Base-by-base conservation (phyloP, 768 basidiomycete species). In the Auriscalpium vulgare region DNA sequence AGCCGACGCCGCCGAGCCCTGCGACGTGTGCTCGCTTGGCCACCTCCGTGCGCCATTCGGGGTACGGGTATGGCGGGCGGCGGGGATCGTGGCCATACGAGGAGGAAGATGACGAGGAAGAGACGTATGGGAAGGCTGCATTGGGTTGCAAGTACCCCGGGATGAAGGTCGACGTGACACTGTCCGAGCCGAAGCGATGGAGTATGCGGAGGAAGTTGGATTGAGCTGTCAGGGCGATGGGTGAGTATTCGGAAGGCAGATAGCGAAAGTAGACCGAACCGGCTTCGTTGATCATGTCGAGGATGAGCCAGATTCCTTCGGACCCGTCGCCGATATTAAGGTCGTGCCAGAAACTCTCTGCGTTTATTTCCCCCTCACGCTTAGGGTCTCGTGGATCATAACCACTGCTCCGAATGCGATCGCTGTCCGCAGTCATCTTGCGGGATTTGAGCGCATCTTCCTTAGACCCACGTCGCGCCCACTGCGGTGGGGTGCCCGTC, bases 21-120 rank as follows among this genome's bases (percentile, higher is more conserved):
- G 66, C 54, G 44, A 54, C 50, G 8, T 59, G 59, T 3, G 66
- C 66, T 19, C 60, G 56, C 11, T 37, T 55, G 21, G 56, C 49
- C 50, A 65, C 53, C 1, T 59, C 59, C 29, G 61, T 49, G 19
- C 66, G 61, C 66, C 66, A 67, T 48, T 67, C 66, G 16, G 66
- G 66, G 35, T 63, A 67, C 6, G 59, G 63, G 14, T 59, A 55
- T 21, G 61, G 34, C 34, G 54, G 34, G 14, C 13, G 40, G 17
- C 10, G 37, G 34, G 35, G 10, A 29, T 29, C 35, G 16, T 21
- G 19, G 4, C n/a, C 5, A 35, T 29, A 8, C 17, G 47, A 36
- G 19, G 45, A 29, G 17, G 37, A 13, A 4, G 50, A 34, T 37
- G 53, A 48, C 23, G 47, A 45, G 10, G 54, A 35, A 13, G 36